Evolutionary conservation across 768 basidiomycete genomes (phyloP).

Genomic region (Podaxis carcinomalis): DNA sequence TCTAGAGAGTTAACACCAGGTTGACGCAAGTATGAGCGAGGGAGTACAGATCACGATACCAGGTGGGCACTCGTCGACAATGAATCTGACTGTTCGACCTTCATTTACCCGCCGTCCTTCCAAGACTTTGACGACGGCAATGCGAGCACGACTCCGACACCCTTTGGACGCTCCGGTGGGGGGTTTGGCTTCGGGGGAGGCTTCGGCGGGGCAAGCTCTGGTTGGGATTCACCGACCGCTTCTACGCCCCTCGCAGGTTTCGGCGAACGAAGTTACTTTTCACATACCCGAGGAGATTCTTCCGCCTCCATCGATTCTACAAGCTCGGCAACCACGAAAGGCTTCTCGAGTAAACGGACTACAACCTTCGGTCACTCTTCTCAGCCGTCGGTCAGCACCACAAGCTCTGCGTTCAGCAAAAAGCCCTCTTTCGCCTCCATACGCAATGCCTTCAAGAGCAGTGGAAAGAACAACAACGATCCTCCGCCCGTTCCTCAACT

Average conservation of each 20-base stretch:
- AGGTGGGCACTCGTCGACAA: conserved; percentile 29
- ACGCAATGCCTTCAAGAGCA: conserved; percentile 80
- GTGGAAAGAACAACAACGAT: conserved; percentile 46
- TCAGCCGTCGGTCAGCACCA: conserved; percentile 63
- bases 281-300: conserved; percentile 76
- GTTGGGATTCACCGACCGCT: conserved; percentile 64
- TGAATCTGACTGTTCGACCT: conserved; percentile 1
- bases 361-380: conserved; percentile 68
- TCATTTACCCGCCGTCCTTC: conserved; percentile 11
- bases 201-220: conserved; percentile 35
- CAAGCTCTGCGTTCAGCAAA: conserved; percentile 61
- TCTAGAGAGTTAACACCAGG: conserved; percentile 8
- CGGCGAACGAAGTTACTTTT: conserved; percentile 59
- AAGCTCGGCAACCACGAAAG: conserved; percentile 50
- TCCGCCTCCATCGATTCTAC: conserved; percentile 73
- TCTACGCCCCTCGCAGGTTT: conserved; percentile 49
- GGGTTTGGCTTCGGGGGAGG: conserved; percentile 42
- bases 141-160: conserved; percentile 52
- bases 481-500: conserved; percentile 62
- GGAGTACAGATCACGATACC: conserved; percentile 65
- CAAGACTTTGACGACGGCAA: conserved; percentile 81
- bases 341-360: conserved; percentile 37
- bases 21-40: conserved; percentile 32
- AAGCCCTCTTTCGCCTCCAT: conserved; percentile 85
- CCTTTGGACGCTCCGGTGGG: conserved; percentile 56